Evolutionary conservation across 2,329 filamentous ascomycete genomes (phyloP), one percentile per base, ranked within the genome.

Genomic region (Arthrobotrys conoides): DNA sequence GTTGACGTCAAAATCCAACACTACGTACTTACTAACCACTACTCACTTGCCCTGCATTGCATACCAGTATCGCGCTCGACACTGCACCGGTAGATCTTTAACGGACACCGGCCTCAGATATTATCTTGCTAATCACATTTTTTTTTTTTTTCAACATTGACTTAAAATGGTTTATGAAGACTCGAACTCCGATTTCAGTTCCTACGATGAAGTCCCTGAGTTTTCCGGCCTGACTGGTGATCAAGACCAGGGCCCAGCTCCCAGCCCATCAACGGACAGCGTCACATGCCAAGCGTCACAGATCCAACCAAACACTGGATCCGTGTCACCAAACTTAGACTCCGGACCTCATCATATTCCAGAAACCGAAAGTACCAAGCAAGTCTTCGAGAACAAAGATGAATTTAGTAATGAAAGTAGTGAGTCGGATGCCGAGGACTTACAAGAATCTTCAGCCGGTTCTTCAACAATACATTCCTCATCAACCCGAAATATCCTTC

Each of bases 271-370:
- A 76, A 70, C 65, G 49, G 72, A 76, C 49, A 44, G 12, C 24
- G 72, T 76, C 72, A 76, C 72, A 70, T 76, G 72, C 55, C 20
- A 59, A 16, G 16, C 71, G 51, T 57, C 71, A 69, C 72, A 70
- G 66, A 59, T 51, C 72, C 63, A 51, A 5, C 2, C 48, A 18
- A 48, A 49, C 44, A 5, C 24, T 65, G 41, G n/a, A 24, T 30
- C 49, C 9, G 70, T 72, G 70, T 68, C 71, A 75, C 71, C 41
- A 68, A 65, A 27, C 48, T 33, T 33, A 8, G 55, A 46, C 24
- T 49, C 51, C 36, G 24, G 36, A 64, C 57, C 30, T 59, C 22
- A 48, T 36, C 48, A 59, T 27, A 61, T 18, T 27, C 24, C 20
- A 18, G 68, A 59, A 53, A 71, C 8, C 20, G 41, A 44, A 16